Evolutionary conservation across 306 rosid species (phyloP).

Genomic region (Quercus dentata): DNA sequence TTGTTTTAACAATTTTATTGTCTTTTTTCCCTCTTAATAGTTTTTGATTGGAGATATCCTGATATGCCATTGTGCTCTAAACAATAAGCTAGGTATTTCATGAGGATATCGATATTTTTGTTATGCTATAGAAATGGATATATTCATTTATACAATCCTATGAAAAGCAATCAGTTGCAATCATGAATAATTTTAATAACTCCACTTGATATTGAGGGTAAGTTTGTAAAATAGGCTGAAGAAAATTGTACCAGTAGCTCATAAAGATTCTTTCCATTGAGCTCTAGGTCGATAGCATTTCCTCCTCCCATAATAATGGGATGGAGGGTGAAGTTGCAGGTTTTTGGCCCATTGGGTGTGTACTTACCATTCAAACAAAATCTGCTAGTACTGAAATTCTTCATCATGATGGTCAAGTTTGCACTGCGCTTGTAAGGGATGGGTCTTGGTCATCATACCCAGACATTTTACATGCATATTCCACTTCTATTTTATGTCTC

Average conservation of each 20-base stretch:
- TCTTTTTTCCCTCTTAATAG: not conserved
- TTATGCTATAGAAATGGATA: not conserved
- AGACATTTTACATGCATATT: not conserved
- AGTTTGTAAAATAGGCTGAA: not conserved
- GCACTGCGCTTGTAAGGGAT: not conserved
- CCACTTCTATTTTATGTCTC: not conserved
- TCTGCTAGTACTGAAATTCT: not conserved
- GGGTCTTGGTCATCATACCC: not conserved
- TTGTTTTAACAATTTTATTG: slow-evolving; percentile 5
- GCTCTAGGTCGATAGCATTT: no score
- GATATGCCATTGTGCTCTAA: not conserved
- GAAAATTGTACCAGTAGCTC: not conserved
- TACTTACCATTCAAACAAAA: not conserved
- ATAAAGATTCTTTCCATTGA: not conserved
- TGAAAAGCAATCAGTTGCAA: not conserved
- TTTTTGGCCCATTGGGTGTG: no score
- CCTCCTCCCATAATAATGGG: no score
- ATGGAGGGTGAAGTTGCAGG: no score
- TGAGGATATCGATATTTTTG: not conserved
- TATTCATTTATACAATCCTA: not conserved
- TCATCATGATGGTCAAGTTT: not conserved
- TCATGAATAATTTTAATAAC: not conserved
- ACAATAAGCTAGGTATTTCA: not conserved
- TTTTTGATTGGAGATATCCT: not conserved
- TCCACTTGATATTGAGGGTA: not conserved